Evolutionary conservation across 106 monocot species (phyloP), one percentile per base, ranked within the genome.

Genomic region (Allium cepa): DNA sequence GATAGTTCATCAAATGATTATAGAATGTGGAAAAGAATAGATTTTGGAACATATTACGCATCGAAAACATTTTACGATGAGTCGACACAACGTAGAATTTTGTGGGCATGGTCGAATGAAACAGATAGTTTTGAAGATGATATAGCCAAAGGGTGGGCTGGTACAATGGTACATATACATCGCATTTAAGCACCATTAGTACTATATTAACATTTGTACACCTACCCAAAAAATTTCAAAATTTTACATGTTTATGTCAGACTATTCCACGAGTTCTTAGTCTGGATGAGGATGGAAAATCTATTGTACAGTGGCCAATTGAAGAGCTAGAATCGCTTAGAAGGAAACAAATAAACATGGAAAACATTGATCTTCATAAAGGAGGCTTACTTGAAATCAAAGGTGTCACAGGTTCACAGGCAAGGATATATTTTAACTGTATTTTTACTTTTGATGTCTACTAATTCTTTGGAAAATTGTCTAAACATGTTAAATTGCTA

Each of bases 51-150:
- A 26, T 83, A 80, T 26, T 94, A 94, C n/a, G 87, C 90, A 0
- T 94, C 94, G 4, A 94, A 87, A 78, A 75, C 87, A 1, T 90
- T 94, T 71, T 85, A 57, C 26, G 94, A 90, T 28, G 26, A 59
- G n/a, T 60, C 13, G 22, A 87, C 79, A 77, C 45, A 71, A 27
- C 59, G 94, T 60, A 80, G 94, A 70, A 79, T 94, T 11, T 53
- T 94, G 60, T 90, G 82, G 87, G 94, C 79, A 0, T 90, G 94
- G 94, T 72, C 78, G 0, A 87, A 90, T 16, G 94, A 94, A 78
- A 79, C 85, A 0, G 85, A 90, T 26, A 79, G 58, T 10, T 51
- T 10, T 0, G 8, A 57, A 0, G 72, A 82, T 52, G 81, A 87
- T 53, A 49, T 61, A 1, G 64, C 28, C 7, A 90, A 94, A 59